A percentile compares a stretch with the other conserved stretches of the same genome.
phyloP scores from a whole-genome alignment of 495 filamentous ascomycete genomes.

The Aspergillus nanangensis region DNA sequence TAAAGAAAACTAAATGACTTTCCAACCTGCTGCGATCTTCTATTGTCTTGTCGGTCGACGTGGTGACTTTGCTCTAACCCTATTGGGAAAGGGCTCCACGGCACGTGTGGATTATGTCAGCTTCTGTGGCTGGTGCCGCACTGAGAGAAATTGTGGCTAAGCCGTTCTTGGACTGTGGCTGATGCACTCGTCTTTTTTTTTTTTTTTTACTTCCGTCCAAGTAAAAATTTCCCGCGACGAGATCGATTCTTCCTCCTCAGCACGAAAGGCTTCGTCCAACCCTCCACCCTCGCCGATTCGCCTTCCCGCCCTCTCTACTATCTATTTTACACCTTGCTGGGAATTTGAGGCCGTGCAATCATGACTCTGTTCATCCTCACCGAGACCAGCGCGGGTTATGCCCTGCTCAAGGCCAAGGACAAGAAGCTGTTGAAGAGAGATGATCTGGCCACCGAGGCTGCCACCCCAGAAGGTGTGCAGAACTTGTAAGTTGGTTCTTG shows the following conservation, averaged over 20 bases:
- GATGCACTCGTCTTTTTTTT: conserved; percentile 20
- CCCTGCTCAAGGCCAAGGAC: conserved; percentile 94
- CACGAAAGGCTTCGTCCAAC: conserved; percentile 20
- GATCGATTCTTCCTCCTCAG: conserved; percentile 15
- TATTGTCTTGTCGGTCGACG: no score
- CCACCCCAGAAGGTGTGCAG: conserved; percentile 78
- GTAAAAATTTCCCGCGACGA: conserved; percentile 21
- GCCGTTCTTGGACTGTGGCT: not conserved
- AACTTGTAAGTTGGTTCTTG: conserved; percentile 62
- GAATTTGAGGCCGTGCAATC: conserved; percentile 30
- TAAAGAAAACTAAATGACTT: no score
- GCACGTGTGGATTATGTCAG: conserved; percentile 14
- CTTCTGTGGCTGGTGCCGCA: conserved; percentile 13
- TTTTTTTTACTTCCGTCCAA: conserved; percentile 15
- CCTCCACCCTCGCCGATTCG: conserved; percentile 15
- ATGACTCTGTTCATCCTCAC: conserved; percentile 82
- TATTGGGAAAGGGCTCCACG: not conserved
- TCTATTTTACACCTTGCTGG: conserved; percentile 18
- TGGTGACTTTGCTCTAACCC: no score
- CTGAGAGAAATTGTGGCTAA: conserved; percentile 4
- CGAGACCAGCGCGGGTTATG: conserved; percentile 95
- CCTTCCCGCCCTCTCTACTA: conserved; percentile 14
- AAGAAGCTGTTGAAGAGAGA: conserved; percentile 93
- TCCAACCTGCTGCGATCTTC: no score
- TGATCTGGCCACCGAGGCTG: conserved; percentile 66